These are phyloP conservation scores for Gastrodia elata DNA, from an alignment of 106 monocot genomes.

Conservation along the genomic window DNA sequence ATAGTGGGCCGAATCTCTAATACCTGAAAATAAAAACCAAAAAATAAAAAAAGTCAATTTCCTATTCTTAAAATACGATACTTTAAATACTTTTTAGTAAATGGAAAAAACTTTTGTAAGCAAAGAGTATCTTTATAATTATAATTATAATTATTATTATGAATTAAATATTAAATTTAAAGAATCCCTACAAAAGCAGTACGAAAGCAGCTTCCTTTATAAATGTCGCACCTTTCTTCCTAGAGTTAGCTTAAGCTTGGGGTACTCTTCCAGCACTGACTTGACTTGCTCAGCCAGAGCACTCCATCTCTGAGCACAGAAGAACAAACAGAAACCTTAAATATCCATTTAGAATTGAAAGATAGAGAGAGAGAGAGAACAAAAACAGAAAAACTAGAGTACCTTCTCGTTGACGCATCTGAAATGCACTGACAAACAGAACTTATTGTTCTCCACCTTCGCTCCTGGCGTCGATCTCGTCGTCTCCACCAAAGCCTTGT, in stretches of 20 bases:
- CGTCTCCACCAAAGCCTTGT: slow-evolving; percentile 36
- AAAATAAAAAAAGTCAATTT: slow-evolving; percentile 4
- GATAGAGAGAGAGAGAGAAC: not conserved
- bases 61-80: not conserved
- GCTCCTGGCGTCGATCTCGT: slow-evolving; percentile 39
- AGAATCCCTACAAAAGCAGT: too few relatives aligned
- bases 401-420: slow-evolving; percentile 66
- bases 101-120: not conserved
- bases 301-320: slow-evolving; percentile 48
- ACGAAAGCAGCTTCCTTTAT: not conserved
- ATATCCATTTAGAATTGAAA: too few relatives aligned
- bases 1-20: slow-evolving; percentile 77
- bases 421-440: slow-evolving; percentile 70
- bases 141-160: too few relatives aligned
- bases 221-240: slow-evolving; percentile 58
- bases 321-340: not conserved
- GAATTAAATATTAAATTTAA: too few relatives aligned
- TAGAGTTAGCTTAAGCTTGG: slow-evolving; percentile 46
- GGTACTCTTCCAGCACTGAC: slow-evolving; percentile 53
- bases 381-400: not conserved
- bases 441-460: slow-evolving; percentile 76
- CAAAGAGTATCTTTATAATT: not conserved
- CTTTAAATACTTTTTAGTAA: too few relatives aligned
- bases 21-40: slow-evolving; percentile 29
- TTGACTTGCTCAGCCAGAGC: slow-evolving; percentile 43